Percentiles rank a stretch among this genome's conserved stretches.
phyloP scores from a whole-genome alignment of 768 basidiomycete genomes.

The Leccinum boreale region DNA sequence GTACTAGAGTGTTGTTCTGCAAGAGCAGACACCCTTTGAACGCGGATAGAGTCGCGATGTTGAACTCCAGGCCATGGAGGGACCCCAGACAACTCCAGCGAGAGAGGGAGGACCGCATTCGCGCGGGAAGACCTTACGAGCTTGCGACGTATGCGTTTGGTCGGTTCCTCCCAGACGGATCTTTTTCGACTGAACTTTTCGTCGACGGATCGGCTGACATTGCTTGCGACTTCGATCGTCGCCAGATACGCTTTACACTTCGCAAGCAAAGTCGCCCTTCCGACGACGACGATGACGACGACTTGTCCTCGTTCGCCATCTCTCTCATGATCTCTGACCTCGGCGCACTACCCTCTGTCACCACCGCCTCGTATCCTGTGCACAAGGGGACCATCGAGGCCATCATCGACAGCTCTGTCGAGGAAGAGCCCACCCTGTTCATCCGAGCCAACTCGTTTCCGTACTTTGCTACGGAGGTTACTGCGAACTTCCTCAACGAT shows the following conservation, averaged over 20 bases:
- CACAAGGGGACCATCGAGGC: conserved; percentile 16
- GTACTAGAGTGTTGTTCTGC: conserved; percentile 17
- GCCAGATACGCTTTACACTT: conserved; percentile 30
- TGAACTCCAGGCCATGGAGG: conserved; percentile 27
- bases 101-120: conserved; percentile 24
- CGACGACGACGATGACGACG: conserved; percentile 2
- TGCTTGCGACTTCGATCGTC: conserved; percentile 36
- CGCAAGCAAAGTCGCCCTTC: conserved; percentile 21
- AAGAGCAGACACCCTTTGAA: conserved; percentile 23
- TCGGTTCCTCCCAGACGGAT: conserved; percentile 33
- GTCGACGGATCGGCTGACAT: conserved; percentile 28
- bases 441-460: conserved; percentile 34
- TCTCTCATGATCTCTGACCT: not conserved
- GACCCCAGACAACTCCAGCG: conserved; percentile 27
- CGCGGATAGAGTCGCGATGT: conserved; percentile 18
- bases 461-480: conserved; percentile 10
- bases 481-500: not conserved
- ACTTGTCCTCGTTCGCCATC: not conserved
- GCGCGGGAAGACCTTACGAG: conserved; percentile 17
- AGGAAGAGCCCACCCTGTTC: conserved; percentile 25
- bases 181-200: conserved; percentile 33
- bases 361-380: conserved; percentile 23
- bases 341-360: not conserved
- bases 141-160: conserved; percentile 34
- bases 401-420: conserved; percentile 14